Percentiles rank a stretch among this genome's conserved stretches.
Evolutionary conservation across 441 rosid species (phyloP).

Genomic region (Pelargonium citronellum): DNA sequence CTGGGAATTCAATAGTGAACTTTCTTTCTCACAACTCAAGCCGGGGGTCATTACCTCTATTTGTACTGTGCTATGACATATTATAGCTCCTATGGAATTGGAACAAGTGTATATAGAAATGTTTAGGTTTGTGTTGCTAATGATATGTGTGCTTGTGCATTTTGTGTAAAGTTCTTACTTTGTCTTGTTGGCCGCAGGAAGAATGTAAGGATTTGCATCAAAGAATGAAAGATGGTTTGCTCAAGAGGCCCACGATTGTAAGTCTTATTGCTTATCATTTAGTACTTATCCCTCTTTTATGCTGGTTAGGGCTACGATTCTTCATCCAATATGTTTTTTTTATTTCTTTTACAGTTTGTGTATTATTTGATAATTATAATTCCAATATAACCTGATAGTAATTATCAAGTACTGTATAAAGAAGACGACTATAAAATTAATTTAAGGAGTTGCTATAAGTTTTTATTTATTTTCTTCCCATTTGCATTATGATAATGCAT

Average conservation of each 20-base stretch:
- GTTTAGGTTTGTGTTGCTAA: background rate
- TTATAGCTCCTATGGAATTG: background rate
- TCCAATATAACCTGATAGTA: background rate
- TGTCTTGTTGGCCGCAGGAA: slow-evolving; percentile 44
- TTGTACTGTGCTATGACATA: background rate
- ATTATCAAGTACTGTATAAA: background rate
- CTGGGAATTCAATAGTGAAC: background rate
- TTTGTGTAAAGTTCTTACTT: slow-evolving; percentile 16
- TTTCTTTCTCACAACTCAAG: background rate
- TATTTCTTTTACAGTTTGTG: background rate
- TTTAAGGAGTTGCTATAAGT: background rate
- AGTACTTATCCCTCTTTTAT: background rate
- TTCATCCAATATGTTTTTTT: background rate
- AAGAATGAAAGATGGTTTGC: slow-evolving; percentile 41
- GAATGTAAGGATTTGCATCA: slow-evolving; percentile 55
- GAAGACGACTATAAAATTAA: background rate
- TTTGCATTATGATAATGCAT: background rate
- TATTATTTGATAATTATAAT: background rate
- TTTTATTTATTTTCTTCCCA: background rate
- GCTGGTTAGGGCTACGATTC: background rate
- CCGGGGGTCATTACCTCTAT: background rate
- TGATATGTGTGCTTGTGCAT: background rate
- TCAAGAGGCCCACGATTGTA: slow-evolving; percentile 47
- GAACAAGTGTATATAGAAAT: background rate
- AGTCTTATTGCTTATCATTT: slow-evolving; percentile 24